Evolutionary conservation across 129 eudicot species (phyloP).

Genomic region (Scalesia atractyloides): DNA sequence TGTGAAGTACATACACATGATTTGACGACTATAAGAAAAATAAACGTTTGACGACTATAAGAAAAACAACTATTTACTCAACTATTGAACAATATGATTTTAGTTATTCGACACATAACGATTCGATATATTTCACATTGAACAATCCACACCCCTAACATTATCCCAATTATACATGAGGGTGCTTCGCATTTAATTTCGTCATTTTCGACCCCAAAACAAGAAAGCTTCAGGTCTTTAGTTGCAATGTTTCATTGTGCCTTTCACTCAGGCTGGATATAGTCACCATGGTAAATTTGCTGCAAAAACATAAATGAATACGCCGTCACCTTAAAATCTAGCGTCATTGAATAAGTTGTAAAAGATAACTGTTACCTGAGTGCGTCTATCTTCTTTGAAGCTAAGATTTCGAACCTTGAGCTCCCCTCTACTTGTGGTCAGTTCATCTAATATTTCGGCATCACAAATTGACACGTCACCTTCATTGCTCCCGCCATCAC

Average conservation of each 20-base stretch:
- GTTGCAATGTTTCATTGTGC: background rate
- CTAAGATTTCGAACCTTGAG: slow-evolving; percentile 54
- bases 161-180: background rate
- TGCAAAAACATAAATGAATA: background rate
- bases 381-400: slow-evolving; percentile 43
- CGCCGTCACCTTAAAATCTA: background rate
- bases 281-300: slow-evolving; percentile 30
- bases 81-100: too few species aligned
- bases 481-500: slow-evolving; percentile 18
- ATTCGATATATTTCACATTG: background rate
- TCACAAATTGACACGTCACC: slow-evolving; percentile 46
- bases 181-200: background rate
- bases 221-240: background rate
- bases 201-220: background rate
- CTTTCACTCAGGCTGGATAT: slow-evolving; percentile 26
- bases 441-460: slow-evolving; percentile 60
- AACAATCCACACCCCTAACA: background rate
- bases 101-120: background rate
- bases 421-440: slow-evolving; percentile 67
- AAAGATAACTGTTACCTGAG: slow-evolving; percentile 16
- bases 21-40: too few species aligned
- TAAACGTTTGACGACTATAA: too few species aligned
- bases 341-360: background rate
- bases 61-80: too few species aligned
- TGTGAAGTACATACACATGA: too few species aligned